phyloP scores from a whole-genome alignment of 1,139 yeast species.

The Suhomyces guaymorum region DNA sequence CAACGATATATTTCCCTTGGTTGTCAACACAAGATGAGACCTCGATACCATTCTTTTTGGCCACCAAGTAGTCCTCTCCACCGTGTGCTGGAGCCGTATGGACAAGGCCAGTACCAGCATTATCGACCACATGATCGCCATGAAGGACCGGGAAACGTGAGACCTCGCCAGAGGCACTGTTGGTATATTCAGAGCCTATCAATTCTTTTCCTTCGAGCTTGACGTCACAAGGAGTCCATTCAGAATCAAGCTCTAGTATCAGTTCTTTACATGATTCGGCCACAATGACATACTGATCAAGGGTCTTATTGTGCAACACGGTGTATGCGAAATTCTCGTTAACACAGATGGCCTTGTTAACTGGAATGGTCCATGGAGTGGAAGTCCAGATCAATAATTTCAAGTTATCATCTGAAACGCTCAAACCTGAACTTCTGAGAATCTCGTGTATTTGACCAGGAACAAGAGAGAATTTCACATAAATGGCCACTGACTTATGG shows the following conservation, averaged over 20 bases:
- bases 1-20: constrained; percentile 61
- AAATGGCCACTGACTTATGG: constrained; percentile 72
- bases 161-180: constrained; percentile 51
- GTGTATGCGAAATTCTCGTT: constrained; percentile 62
- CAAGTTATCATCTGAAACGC: constrained; percentile 11
- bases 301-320: constrained; percentile 35
- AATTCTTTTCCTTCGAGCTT: constrained; percentile 48
- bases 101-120: constrained; percentile 92
- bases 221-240: constrained; percentile 11
- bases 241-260: constrained; percentile 21
- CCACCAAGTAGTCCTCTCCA: constrained; percentile 82
- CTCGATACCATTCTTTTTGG: constrained; percentile 55
- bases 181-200: constrained; percentile 47
- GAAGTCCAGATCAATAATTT: constrained; percentile 84
- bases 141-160: constrained; percentile 59
- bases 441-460: constrained; percentile 2
- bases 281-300: constrained; percentile 49
- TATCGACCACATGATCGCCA: constrained; percentile 78
- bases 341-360: constrained; percentile 81
- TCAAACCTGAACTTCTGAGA: constrained; percentile 9
- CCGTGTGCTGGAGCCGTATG: constrained; percentile 99
- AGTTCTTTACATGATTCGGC: constrained; percentile 44
- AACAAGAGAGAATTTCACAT: constrained; percentile 64
- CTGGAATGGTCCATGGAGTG: constrained; percentile 95
- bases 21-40: constrained; percentile 79